Evolutionary conservation across 495 filamentous ascomycete species (phyloP), one percentile per base, ranked within the genome.

Genomic region (Aspergillus olivimuriae): DNA sequence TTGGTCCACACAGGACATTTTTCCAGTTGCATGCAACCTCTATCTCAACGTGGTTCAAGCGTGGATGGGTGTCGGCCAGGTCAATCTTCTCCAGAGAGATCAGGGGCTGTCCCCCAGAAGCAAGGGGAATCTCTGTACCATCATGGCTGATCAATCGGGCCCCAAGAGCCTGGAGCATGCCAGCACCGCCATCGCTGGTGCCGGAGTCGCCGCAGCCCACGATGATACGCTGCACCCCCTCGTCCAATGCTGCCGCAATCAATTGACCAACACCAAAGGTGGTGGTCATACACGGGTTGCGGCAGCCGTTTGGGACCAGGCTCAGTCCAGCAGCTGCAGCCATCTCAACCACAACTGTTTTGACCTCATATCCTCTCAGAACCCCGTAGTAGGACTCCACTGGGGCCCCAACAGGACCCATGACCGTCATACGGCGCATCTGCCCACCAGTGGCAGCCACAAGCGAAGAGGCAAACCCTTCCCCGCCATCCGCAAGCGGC

Each of bases 191-290:
- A 20, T 47, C 44, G 16, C 44, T 47, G 30, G 38, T 41, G 6
- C 44, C 44, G 9, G 44, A 47, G 26, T 47, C 44, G 7, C 44
- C 44, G 24, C 44, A 47, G 12, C 44, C 44, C 17, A 47, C 34
- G 19, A 47, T 41, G 28, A 47, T 41, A 8, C 31, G 37, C 38
- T 41, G 6, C n/a, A 36, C 44, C 1, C 44, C 44, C 2, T 47
- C 44, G 17, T 47, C 44, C 8, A 47, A 30, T 2, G 44, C 44
- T 0, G 44, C 44, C 1, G 44, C 37, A 10, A 47, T 47, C 11
- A 47, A 21, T 31, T 47, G 37, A 2, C 44, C 44, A 1, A 47
- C 44, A 2, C 44, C 44, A 16, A 28, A 47, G n/a, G 37, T 47
- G 21, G 44, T 47, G 2, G 44, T 47, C 14, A 36, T 7, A 14